phyloP scores from a whole-genome alignment of 306 rosid genomes.

The Carpinus viminea region DNA sequence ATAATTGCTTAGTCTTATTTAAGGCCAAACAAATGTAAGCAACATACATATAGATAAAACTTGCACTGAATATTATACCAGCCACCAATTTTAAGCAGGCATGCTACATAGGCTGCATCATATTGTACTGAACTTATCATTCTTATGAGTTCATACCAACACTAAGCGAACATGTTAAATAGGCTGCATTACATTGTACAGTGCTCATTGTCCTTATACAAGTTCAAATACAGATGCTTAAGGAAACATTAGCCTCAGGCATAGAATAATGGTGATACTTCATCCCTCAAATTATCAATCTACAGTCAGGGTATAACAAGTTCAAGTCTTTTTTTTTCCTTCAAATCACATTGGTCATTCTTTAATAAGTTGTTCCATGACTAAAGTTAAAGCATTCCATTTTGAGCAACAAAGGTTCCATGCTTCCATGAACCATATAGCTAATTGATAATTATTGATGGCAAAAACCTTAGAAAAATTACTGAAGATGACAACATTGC shows the following conservation, averaged over 20 bases:
- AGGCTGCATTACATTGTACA: not conserved
- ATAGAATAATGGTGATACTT: not conserved
- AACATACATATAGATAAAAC: not conserved
- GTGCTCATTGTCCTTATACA: not conserved
- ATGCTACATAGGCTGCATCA: not conserved
- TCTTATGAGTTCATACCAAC: not conserved
- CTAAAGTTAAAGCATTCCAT: conserved; percentile 10
- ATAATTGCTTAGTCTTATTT: conserved; percentile 17
- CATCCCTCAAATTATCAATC: not conserved
- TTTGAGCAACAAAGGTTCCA: not conserved
- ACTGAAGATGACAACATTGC: not conserved
- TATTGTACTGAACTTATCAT: not conserved
- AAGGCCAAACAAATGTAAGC: conserved; percentile 17
- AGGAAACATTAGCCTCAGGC: not conserved
- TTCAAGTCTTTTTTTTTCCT: not conserved
- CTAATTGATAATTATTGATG: not conserved
- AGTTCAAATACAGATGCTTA: not conserved
- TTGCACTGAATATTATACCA: not conserved
- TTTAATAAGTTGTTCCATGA: not conserved
- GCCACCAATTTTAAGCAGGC: not conserved
- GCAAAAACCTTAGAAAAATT: not conserved
- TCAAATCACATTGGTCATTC: not conserved
- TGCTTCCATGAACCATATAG: conserved; percentile 15
- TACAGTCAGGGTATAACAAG: not conserved
- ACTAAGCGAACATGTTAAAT: not conserved